Base-by-base conservation (phyloP, 192 early-diverging fungal species). In the Coemansia sp. region DNA sequence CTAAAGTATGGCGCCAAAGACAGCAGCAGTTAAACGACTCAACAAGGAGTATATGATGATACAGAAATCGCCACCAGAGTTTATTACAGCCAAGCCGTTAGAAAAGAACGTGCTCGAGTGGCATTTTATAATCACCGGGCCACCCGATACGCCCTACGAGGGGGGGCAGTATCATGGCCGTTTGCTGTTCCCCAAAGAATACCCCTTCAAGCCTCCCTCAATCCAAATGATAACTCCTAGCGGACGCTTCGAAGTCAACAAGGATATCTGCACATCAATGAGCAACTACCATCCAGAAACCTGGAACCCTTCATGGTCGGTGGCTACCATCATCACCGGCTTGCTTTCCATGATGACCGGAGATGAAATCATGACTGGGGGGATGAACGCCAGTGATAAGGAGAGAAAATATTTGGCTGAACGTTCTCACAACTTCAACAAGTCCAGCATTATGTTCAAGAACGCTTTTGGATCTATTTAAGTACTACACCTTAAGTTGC, bases 261-360 rank as follows among this genome's bases (percentile, higher is more conserved):
- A 90, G 55, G 94, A 98, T 61, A 94, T 98, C 3, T 98, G 96
- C 55, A 80, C 97, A 44, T 91, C 88, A 50, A 94, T 96, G 54
- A 94, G 92, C 39, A 91, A 86, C 33, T 91, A 90, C 72, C 94
- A 98, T 70, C 93, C 94, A 15, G 92, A 98, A 66, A 88, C 82
- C 52, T 97, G 96, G 94, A 85, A 93, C 57, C 96, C 96, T 5
- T 91, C 94, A 10, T 98, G 96, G 96, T 94, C 93, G 11, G 90
- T 98, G 31, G 87, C 92, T 10, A 93, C 90, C 7, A 93, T 95
- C 5, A 61, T 97, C 38, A 82, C 91, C 5, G 96, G 90, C 0
- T 69, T 98, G 15, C 83, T 94, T 62, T 98, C 96, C 55, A 83
- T 98, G 68, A 91, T 93, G 41, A 97, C 94, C 0, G 74, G 87